Evolutionary conservation across 148 eudicot genomes (phyloP), one percentile per base, ranked within the genome.

Genomic region (Fagopyrum esculentum): DNA sequence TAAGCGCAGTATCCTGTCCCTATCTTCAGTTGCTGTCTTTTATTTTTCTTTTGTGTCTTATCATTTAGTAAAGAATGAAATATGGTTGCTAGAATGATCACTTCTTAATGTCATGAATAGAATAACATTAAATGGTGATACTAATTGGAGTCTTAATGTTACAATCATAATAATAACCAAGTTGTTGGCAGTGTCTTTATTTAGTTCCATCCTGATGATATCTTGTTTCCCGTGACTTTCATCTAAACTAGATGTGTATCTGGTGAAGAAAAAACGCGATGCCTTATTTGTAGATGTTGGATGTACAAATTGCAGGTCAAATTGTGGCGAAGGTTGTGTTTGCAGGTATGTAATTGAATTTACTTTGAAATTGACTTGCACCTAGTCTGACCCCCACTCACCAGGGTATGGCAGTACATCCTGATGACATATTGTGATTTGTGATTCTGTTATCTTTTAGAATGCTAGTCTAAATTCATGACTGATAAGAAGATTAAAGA

Each of bases 1-100:
- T 74, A 92, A 85, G 77, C 91, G 98, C 68, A 94, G 98, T 94
- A 94, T 94, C 98, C 96, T 82, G 59, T 71, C 50, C 48, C n/a
- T 78, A 10, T 35, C 52, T 13, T 19, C 51, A 45, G 29, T 70
- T 70, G 51, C 29, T 45, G 45, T 45, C 35, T 46, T 48, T 49
- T 49, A 13, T 60, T 26, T 60, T 17, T 5, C 11, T 66, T 9
- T 8, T 57, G 17, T 64, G 40, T 35, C 69, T 12, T 63, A 4
- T 63, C 45, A 63, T 63, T 13, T 16, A 63, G 69, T 63, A 9
- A 30, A 30, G 4, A 29, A 63, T 29, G 4, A 6, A 10, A 63
- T 63, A 63, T 63, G 13, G 6, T 63, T 35, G 45, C 69, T 63
- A 63, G 45, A 10, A 63, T 1, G 69, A 63, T 5, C 69, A 30